phyloP scores from a whole-genome alignment of 2,329 filamentous ascomycete species.

The Microcyclospora pomicola region DNA sequence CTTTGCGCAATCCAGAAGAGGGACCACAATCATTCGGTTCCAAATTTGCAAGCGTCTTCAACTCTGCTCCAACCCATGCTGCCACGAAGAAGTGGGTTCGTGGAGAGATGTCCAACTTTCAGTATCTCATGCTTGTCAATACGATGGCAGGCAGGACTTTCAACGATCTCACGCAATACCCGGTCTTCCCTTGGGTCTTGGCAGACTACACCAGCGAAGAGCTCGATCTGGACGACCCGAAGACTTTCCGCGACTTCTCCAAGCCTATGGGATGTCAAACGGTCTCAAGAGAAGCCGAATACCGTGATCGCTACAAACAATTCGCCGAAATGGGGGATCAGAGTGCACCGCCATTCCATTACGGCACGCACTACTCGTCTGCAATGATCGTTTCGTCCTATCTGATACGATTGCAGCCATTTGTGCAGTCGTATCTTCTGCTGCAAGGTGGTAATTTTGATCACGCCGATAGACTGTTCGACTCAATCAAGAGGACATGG shows the following conservation, averaged over 20 bases:
- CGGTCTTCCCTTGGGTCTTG: slow-evolving; percentile 93
- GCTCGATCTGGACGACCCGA: slow-evolving; percentile 70
- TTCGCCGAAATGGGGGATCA: slow-evolving; percentile 81
- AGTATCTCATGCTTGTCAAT: slow-evolving; percentile 97
- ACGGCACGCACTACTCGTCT: slow-evolving; percentile 96
- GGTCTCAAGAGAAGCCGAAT: slow-evolving; percentile 58
- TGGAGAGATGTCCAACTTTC: slow-evolving; percentile 95
- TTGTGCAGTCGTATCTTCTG: slow-evolving; percentile 87
- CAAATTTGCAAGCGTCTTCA: slow-evolving; percentile 86
- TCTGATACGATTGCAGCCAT: slow-evolving; percentile 84
- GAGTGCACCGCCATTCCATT: slow-evolving; percentile 71
- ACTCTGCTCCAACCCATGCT: slow-evolving; percentile 65
- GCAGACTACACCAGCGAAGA: slow-evolving; percentile 93
- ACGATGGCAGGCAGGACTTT: slow-evolving; percentile 95
- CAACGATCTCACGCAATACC: slow-evolving; percentile 95
- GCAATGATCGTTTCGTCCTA: slow-evolving; percentile 98
- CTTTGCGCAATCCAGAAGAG: slow-evolving; percentile 55
- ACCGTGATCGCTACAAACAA: slow-evolving; percentile 70
- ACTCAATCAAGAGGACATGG: slow-evolving; percentile 85
- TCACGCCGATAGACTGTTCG: slow-evolving; percentile 88
- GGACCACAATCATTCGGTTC: slow-evolving; percentile 59
- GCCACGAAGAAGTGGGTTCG: slow-evolving; percentile 81
- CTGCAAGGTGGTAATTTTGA: slow-evolving; percentile 95
- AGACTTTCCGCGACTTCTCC: slow-evolving; percentile 76
- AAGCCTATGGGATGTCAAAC: slow-evolving; percentile 96